These are phyloP conservation scores for Aspergillus carbonarius DNA, from an alignment of 2,329 filamentous ascomycete genomes.

Conservation along the genomic window DNA sequence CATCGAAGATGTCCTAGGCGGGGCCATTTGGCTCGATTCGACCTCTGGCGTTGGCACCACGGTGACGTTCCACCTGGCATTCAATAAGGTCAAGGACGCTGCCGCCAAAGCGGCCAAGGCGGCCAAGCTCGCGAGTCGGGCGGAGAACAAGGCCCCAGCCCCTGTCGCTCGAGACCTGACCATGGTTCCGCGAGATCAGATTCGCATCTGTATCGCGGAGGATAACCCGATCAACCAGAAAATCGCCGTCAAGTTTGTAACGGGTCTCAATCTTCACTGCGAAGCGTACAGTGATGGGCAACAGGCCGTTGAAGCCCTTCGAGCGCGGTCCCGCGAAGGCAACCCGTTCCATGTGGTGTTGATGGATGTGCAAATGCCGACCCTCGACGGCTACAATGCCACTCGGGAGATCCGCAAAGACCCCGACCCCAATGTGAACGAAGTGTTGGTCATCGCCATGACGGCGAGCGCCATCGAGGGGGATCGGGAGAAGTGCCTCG, in stretches of 20 bases:
- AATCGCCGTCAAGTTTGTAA: conserved; percentile 88
- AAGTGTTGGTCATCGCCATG: conserved; percentile 94
- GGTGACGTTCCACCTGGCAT: conserved; percentile 78
- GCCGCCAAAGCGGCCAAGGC: conserved; percentile 59
- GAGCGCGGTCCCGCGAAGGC: conserved; percentile 67
- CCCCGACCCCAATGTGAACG: conserved; percentile 70
- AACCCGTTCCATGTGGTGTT: conserved; percentile 84
- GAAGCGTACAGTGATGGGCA: conserved; percentile 88
- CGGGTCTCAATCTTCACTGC: conserved; percentile 79
- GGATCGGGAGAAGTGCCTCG: conserved; percentile 91
- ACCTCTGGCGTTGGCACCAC: conserved; percentile 61
- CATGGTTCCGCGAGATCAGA: conserved; percentile 69
- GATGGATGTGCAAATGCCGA: conserved; percentile 97
- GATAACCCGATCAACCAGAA: conserved; percentile 94
- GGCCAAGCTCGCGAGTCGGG: conserved; percentile 46
- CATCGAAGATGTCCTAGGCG: conserved; percentile 88
- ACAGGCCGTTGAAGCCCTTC: conserved; percentile 83
- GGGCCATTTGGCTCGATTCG: conserved; percentile 78
- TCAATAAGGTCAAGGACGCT: conserved; percentile 70
- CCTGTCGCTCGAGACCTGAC: conserved; percentile 65
- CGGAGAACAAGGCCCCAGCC: conserved; percentile 43
- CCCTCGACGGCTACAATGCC: conserved; percentile 88
- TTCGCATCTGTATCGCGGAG: conserved; percentile 90
- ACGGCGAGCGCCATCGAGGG: conserved; percentile 93
- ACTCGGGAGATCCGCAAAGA: conserved; percentile 81